A percentile compares a stretch with the other conserved stretches of the same genome.
phyloP scores from a whole-genome alignment of 768 basidiomycete genomes.

The Aureoboletus auriporus region DNA sequence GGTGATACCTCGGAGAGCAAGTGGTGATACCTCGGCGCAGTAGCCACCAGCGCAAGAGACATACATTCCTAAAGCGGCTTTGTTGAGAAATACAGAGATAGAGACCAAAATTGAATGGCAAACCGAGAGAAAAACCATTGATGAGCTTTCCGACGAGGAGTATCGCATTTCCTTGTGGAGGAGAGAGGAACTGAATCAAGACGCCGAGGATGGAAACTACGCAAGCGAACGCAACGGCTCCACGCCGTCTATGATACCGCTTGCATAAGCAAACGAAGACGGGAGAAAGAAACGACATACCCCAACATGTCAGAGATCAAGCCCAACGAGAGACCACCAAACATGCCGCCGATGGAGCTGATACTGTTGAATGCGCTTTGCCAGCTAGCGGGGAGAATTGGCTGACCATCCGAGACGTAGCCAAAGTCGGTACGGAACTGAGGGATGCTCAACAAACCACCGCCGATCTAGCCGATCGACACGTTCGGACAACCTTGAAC shows the following conservation, averaged over 20 bases:
- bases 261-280: neutral
- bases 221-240: conserved; percentile 19
- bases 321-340: conserved; percentile 23
- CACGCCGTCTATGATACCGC: conserved; percentile 15
- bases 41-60: conserved; percentile 23
- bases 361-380: conserved; percentile 26
- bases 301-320: conserved; percentile 21
- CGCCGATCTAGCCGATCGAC: conserved; percentile 11
- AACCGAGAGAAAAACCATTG: conserved; percentile 25
- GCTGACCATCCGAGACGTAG: neutral
- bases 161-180: conserved; percentile 19
- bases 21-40: conserved; percentile 27
- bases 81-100: neutral
- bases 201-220: conserved; percentile 20
- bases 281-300: neutral
- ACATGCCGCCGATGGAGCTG: conserved; percentile 24
- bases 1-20: conserved; percentile 23
- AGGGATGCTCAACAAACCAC: conserved; percentile 19
- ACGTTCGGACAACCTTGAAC: neutral
- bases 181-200: conserved; percentile 21
- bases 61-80: conserved; percentile 15
- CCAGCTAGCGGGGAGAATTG: conserved; percentile 24
- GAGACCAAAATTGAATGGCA: neutral
- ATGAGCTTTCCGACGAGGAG: conserved; percentile 23
- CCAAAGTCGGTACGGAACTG: conserved; percentile 27